Evolutionary conservation across 495 filamentous ascomycete genomes (phyloP).

Genomic region (Amphirosellinia nigrospora): DNA sequence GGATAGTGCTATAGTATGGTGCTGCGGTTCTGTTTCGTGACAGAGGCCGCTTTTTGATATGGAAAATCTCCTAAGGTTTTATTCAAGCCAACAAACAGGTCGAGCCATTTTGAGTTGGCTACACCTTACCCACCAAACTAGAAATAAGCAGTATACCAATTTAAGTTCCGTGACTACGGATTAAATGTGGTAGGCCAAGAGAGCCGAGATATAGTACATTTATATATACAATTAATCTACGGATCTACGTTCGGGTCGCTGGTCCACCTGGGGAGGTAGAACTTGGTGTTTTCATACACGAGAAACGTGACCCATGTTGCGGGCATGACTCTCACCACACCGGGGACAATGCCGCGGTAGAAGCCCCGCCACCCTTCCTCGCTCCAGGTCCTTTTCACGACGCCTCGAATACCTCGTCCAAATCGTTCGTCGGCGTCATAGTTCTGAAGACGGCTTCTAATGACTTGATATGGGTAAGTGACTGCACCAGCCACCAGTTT

Average conservation of each 20-base stretch:
- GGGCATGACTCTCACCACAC: conserved; percentile 85
- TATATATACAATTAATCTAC: conserved; percentile 3
- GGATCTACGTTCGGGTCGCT: conserved; percentile 6
- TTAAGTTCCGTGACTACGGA: neutral
- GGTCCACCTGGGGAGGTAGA: conserved; percentile 60
- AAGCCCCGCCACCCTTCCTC: conserved; percentile 84
- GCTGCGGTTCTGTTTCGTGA: too few species aligned
- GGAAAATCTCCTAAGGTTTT: too few species aligned
- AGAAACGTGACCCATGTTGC: conserved; percentile 98
- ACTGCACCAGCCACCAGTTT: conserved; percentile 86
- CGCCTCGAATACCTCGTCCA: conserved; percentile 70
- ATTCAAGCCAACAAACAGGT: too few species aligned
- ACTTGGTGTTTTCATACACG: conserved; percentile 93
- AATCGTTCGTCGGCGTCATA: conserved; percentile 78
- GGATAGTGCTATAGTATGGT: too few species aligned
- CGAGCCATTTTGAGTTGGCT: too few species aligned
- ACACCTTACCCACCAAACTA: too few species aligned
- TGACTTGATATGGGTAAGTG: conserved; percentile 94
- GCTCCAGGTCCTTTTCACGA: conserved; percentile 71
- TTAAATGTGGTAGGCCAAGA: neutral
- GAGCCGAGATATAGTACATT: neutral
- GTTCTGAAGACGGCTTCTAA: conserved; percentile 85
- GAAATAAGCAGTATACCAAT: neutral
- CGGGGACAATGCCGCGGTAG: conserved; percentile 90
- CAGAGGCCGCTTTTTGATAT: too few species aligned